Base-by-base conservation (phyloP, 2,329 filamentous ascomycete genomes). In the Spiromastix sp. region DNA sequence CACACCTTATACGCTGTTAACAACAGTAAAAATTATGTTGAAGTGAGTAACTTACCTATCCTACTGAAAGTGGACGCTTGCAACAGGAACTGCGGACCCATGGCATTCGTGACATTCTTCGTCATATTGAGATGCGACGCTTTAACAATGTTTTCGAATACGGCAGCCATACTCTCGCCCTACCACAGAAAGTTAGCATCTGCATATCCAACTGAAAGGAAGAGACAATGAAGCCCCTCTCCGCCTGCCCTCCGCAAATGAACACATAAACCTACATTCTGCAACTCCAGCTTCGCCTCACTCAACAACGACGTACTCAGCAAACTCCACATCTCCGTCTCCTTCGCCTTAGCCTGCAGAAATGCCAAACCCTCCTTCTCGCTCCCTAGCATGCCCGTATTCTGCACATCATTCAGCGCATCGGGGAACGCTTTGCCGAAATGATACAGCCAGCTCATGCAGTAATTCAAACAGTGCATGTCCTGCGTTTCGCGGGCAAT, bases 401-500 rank as follows among this genome's bases (percentile, higher is more conserved):
- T 78, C 42, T 79, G 80, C 4, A 81, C 67, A 34, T 78, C 73
- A 32, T 69, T 73, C 45, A 86, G 76, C n/a, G 85, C 71, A 35
- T 76, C 70, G 0, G 86, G 83, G 48, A 89, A 86, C 1, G 83
- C 77, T 50, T 85, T 84, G n/a, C 81, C 82, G 48, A 95, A 93
- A 52, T 95, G 85, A 50, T 93, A 93, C 2, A 96, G 69, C 91
- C 91, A 98, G 52, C 86, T 93, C 42, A 98, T 73, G 20, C 86
- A 84, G 60, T 93, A 96, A 57, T 95, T 96, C 38, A 98, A 70
- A 53, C 91, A 96, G 3, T 75, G 79, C 68, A 85, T 84, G 52
- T 98, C 91, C 45, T 86, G 80, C 47, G 93, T 93, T 57, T 96
- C 91, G 42, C 89, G 71, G 1, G 91, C 91, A n/a, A 86, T 93